Conservation (phyloP, 495 filamentous ascomycete genomes). For the Penicillium subrubescens region DNA sequence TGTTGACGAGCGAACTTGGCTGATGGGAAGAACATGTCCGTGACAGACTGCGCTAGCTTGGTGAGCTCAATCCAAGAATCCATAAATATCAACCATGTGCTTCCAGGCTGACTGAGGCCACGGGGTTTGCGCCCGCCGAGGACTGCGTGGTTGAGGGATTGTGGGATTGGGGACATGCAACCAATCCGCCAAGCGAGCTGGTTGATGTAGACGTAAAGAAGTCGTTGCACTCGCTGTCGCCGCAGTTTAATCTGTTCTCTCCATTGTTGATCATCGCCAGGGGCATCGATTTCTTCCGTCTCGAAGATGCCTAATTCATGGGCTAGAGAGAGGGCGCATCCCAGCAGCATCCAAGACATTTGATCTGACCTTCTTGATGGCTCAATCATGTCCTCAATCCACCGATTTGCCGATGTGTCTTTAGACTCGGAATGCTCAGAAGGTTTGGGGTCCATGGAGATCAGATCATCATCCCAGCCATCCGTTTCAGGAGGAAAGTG, state of each 20-base stretch:
- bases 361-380: slow-evolving; percentile 55
- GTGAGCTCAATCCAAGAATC: slow-evolving; percentile 57
- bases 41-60: slow-evolving; percentile 54
- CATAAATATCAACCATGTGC: slow-evolving; percentile 50
- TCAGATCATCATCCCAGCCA: slow-evolving; percentile 50
- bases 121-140: slow-evolving; percentile 35
- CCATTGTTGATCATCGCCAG: slow-evolving; percentile 32
- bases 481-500: slow-evolving; percentile 56
- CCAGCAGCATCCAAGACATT: slow-evolving; percentile 61
- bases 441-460: slow-evolving; percentile 24
- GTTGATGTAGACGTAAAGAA: slow-evolving; percentile 56
- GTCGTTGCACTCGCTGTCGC: slow-evolving; percentile 46
- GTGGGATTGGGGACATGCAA: slow-evolving; percentile 55
- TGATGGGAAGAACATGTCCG: slow-evolving; percentile 56
- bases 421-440: slow-evolving; percentile 21
- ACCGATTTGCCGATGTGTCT: slow-evolving; percentile 34
- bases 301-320: slow-evolving; percentile 57
- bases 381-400: slow-evolving; percentile 53
- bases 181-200: slow-evolving; percentile 56
- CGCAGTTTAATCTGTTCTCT: slow-evolving; percentile 43
- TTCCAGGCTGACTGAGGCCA: slow-evolving; percentile 31
- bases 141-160: slow-evolving; percentile 49
- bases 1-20: slow-evolving; percentile 54
- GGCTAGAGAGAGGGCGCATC: slow-evolving; percentile 51
- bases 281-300: slow-evolving; percentile 30